These are phyloP conservation scores for Talaromyces sp. DNA, from an alignment of 2,329 filamentous ascomycete species.

Conservation along the genomic window DNA sequence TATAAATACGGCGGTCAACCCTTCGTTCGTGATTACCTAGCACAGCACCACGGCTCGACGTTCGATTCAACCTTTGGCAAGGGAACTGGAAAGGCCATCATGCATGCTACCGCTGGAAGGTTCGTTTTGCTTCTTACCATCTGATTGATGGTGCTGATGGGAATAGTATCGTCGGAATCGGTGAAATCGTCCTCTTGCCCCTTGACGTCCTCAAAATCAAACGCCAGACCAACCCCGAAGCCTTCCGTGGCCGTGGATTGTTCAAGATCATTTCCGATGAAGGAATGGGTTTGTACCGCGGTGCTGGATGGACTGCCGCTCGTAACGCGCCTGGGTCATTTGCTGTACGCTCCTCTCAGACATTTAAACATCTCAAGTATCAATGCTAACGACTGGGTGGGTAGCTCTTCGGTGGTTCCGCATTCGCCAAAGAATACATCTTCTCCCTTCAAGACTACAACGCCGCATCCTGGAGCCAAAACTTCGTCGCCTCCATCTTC, in stretches of 20 bases:
- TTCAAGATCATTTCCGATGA: slow-evolving; percentile 88
- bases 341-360: slow-evolving; percentile 60
- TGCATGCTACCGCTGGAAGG: slow-evolving; percentile 95
- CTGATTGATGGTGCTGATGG: slow-evolving; percentile 10
- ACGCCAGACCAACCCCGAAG: slow-evolving; percentile 97
- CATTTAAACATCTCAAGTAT: slow-evolving; percentile 11
- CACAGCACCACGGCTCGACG: slow-evolving; percentile 70
- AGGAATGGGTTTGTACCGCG: slow-evolving; percentile 91
- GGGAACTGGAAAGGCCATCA: slow-evolving; percentile 95
- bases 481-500: slow-evolving; percentile 93
- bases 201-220: slow-evolving; percentile 99
- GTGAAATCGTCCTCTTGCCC: slow-evolving; percentile 91
- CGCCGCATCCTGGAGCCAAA: slow-evolving; percentile 87
- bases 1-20: slow-evolving; percentile 99
- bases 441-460: slow-evolving; percentile 93
- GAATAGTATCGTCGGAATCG: slow-evolving; percentile 83
- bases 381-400: slow-evolving; percentile 19
- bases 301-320: slow-evolving; percentile 96
- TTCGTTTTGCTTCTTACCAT: slow-evolving; percentile 36
- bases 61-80: slow-evolving; percentile 92
- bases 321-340: slow-evolving; percentile 96
- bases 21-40: slow-evolving; percentile 85
- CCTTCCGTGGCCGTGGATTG: slow-evolving; percentile 89
- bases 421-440: slow-evolving; percentile 95
- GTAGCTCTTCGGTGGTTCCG: slow-evolving; percentile 92